Percentiles rank a stretch among this genome's conserved stretches.
phyloP scores from a whole-genome alignment of 2,329 filamentous ascomycete species.

The Coniosporium tulheliwenetii region DNA sequence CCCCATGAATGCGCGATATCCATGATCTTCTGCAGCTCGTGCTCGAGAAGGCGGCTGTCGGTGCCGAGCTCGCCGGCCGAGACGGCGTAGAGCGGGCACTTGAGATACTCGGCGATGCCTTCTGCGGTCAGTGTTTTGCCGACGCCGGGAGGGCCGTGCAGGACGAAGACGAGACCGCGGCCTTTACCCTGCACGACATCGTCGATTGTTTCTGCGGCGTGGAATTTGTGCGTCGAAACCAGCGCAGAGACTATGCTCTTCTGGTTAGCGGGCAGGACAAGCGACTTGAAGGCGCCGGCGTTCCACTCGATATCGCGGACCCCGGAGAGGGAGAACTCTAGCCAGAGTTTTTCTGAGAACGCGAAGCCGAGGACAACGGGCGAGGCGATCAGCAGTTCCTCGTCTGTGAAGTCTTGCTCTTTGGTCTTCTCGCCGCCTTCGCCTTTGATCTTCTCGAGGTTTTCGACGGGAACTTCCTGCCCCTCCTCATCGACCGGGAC shows the following conservation, averaged over 20 bases:
- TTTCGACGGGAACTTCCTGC: conserved; percentile 37
- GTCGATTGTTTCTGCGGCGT: conserved; percentile 67
- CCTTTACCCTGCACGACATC: conserved; percentile 61
- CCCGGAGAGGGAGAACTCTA: conserved; percentile 70
- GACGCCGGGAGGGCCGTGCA: conserved; percentile 75
- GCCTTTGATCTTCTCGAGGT: conserved; percentile 38
- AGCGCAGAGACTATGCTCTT: conserved; percentile 60
- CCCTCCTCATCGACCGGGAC: conserved; percentile 41
- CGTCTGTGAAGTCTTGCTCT: conserved; percentile 52
- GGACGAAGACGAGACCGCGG: conserved; percentile 65
- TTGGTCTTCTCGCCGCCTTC: conserved; percentile 11
- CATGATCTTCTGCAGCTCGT: conserved; percentile 66
- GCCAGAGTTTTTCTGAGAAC: conserved; percentile 79
- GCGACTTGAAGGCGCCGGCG: conserved; percentile 61
- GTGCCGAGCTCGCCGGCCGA: conserved; percentile 71
- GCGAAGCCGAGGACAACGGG: conserved; percentile 76
- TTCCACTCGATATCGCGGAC: conserved; percentile 77
- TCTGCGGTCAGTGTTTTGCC: conserved; percentile 83
- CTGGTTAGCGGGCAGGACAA: conserved; percentile 52
- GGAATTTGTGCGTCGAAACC: conserved; percentile 71
- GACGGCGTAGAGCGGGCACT: conserved; percentile 70
- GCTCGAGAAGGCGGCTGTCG: conserved; percentile 57
- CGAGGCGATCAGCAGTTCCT: conserved; percentile 71
- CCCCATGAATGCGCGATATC: conserved; percentile 80
- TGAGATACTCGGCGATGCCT: conserved; percentile 68